Conservation (phyloP, 257 asterid species). For the Haberlea rhodopensis region DNA sequence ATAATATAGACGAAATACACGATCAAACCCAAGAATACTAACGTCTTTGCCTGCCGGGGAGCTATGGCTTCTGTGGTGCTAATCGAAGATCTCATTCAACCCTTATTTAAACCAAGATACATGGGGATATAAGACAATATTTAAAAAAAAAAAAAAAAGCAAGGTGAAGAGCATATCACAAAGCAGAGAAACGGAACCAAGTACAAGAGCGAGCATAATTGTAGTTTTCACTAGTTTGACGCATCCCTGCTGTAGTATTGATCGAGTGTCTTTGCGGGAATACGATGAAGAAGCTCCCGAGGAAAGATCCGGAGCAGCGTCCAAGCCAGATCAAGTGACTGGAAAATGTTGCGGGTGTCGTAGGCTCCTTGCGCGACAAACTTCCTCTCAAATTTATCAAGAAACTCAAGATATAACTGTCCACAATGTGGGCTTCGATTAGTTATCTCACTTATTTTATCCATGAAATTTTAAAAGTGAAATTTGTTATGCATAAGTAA, state of each 20-base stretch:
- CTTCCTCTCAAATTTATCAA: conserved; percentile 82
- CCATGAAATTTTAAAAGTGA: conserved; percentile 4
- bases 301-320: conserved; percentile 96
- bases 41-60: conserved; percentile 24
- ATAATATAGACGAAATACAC: no score
- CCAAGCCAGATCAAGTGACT: conserved; percentile 98
- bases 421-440: background rate
- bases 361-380: conserved; percentile 78
- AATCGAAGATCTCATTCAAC: conserved; percentile 28
- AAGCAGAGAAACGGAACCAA: conserved; percentile 36
- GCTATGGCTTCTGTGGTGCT: conserved; percentile 28
- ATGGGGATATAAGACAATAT: conserved; percentile 24
- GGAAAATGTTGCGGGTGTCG: conserved; percentile 88
- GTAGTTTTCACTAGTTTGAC: conserved; percentile 26
- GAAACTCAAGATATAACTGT: conserved; percentile 78
- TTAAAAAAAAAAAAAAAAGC: background rate
- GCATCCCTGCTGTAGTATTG: conserved; percentile 46
- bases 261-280: conserved; percentile 46
- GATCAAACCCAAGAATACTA: conserved; percentile 31
- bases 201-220: conserved; percentile 8
- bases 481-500: conserved; percentile 17
- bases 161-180: conserved; percentile 19
- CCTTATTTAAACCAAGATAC: conserved; percentile 36
- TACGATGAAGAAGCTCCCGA: conserved; percentile 82
- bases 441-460: conserved; percentile 20